Conservation (phyloP, 768 basidiomycete species). For the Amanita muscaria region DNA sequence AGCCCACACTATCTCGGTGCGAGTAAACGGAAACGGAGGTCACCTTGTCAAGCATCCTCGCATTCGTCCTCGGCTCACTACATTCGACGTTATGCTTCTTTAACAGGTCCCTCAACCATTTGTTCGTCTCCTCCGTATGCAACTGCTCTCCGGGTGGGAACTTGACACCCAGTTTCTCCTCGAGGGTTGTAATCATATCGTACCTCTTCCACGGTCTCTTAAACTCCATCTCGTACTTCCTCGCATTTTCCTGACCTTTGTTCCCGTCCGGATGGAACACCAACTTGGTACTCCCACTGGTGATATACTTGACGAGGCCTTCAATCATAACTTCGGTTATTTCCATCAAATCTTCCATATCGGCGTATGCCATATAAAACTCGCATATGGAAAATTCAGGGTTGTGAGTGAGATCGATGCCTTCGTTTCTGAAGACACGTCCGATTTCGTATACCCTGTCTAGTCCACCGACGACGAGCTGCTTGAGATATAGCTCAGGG, state of each 20-base stretch:
- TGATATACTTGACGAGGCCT: conserved; percentile 84
- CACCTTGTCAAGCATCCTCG: conserved; percentile 92
- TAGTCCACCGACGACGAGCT: conserved; percentile 93
- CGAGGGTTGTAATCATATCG: conserved; percentile 95
- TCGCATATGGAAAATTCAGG: conserved; percentile 99
- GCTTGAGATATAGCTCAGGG: conserved; percentile 96
- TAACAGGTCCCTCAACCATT: conserved; percentile 79
- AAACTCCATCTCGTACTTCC: conserved; percentile 75
- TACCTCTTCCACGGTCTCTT: conserved; percentile 94
- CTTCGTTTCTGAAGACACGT: conserved; percentile 95
- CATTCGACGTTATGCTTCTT: conserved; percentile 96
- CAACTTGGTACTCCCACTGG: conserved; percentile 69
- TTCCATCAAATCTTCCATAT: conserved; percentile 98
- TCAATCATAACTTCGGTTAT: conserved; percentile 87
- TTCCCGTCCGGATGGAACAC: conserved; percentile 92
- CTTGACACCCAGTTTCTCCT: conserved; percentile 84
- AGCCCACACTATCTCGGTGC: not conserved
- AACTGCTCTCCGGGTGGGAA: conserved; percentile 92
- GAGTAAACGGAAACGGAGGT: conserved; percentile 3
- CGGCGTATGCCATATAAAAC: conserved; percentile 99
- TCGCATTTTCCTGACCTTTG: conserved; percentile 57
- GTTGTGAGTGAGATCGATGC: conserved; percentile 98
- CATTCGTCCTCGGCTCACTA: conserved; percentile 90
- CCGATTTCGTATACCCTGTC: conserved; percentile 99
- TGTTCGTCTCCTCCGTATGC: conserved; percentile 80